Conservation (phyloP, 108 stramenopile species). For the Phaeodactylum tricornutum region DNA sequence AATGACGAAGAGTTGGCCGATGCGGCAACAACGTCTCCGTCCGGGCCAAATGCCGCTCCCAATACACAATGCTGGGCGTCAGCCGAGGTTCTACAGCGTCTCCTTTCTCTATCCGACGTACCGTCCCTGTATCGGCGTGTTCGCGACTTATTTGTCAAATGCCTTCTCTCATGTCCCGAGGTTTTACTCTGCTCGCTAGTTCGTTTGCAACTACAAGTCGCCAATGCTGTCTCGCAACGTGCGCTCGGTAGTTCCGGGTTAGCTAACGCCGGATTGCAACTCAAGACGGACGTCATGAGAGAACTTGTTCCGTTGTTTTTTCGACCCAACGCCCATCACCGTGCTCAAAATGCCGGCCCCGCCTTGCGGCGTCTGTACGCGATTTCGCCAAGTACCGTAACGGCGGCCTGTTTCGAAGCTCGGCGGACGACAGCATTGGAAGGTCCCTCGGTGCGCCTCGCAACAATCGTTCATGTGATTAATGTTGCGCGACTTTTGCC, state of each 20-base stretch:
- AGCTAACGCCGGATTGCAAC: conserved; percentile 63
- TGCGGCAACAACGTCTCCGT: conserved; percentile 44
- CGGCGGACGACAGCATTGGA: conserved; percentile 70
- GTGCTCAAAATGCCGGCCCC: conserved; percentile 65
- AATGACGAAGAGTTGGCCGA: conserved; percentile 60
- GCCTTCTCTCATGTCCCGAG: conserved; percentile 61
- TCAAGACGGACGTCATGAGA: conserved; percentile 85
- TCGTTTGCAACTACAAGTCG: conserved; percentile 35
- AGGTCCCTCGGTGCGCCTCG: conserved; percentile 38
- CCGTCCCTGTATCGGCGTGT: conserved; percentile 55
- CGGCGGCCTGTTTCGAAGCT: conserved; percentile 78
- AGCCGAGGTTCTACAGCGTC: conserved; percentile 52
- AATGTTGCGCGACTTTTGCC: conserved; percentile 60
- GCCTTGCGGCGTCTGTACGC: conserved; percentile 79
- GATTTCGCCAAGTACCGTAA: conserved; percentile 77
- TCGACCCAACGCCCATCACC: conserved; percentile 54
- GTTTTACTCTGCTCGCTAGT: conserved; percentile 71
- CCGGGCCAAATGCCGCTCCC: conserved; percentile 8
- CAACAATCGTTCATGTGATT: conserved; percentile 74
- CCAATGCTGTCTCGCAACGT: conserved; percentile 12
- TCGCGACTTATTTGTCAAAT: conserved; percentile 66
- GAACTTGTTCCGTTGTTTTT: conserved; percentile 90
- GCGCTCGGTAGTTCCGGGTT: conserved; percentile 20
- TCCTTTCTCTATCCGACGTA: conserved; percentile 67
- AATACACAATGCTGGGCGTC: conserved; percentile 74